Conservation (phyloP, 148 eudicot genomes). For the Fagopyrum homotropicum region DNA sequence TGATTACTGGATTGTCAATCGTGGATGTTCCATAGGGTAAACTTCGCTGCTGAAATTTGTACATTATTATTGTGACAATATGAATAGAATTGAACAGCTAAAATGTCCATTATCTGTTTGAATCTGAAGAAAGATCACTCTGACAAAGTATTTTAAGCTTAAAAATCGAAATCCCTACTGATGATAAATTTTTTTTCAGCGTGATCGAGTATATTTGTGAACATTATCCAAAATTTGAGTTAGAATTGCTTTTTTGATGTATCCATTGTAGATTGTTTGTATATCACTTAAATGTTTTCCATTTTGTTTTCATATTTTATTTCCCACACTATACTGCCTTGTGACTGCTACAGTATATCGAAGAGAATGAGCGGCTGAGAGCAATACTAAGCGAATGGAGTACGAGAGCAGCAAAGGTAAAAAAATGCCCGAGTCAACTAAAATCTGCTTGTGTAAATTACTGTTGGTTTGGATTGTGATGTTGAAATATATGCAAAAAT, state of each 20-base stretch:
- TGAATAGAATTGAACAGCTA: background rate
- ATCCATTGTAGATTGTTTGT: background rate
- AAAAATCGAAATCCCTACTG: background rate
- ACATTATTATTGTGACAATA: background rate
- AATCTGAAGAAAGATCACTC: background rate
- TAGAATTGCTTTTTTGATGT: background rate
- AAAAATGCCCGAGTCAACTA: background rate
- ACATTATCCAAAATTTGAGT: background rate
- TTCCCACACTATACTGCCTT: too few species aligned
- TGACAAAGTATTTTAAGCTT: background rate
- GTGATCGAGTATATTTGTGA: background rate
- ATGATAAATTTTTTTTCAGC: background rate
- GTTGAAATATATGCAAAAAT: background rate
- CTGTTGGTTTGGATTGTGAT: background rate
- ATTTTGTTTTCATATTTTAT: too few species aligned
- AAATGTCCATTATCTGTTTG: background rate
- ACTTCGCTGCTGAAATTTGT: too few species aligned
- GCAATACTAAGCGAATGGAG: conserved; percentile 98
- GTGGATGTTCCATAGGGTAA: too few species aligned
- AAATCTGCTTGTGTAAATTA: background rate
- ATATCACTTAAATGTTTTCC: background rate
- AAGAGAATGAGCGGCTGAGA: conserved; percentile 92
- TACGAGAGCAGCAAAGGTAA: conserved; percentile 90
- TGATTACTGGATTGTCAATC: background rate
- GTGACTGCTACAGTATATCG: conserved; percentile 55